phyloP scores from a whole-genome alignment of 1,284 basidiomycete species.

The Rhodotorula mucilaginosa region DNA sequence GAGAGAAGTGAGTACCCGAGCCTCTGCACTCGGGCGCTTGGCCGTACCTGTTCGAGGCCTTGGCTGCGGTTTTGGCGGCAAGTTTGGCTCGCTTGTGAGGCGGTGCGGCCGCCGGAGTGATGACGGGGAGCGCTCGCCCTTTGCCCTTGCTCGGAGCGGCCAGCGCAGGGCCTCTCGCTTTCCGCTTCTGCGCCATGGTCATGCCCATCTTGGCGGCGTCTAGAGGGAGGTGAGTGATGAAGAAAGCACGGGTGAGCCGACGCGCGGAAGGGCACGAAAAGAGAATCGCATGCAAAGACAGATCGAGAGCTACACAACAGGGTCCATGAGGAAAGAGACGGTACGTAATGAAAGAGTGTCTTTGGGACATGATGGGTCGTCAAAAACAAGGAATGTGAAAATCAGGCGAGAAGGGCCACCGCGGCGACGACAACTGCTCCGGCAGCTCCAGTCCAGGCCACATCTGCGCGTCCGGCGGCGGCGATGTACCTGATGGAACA shows the following conservation, averaged over 20 bases:
- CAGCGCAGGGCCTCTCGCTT: not conserved
- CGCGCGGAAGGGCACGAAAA: not conserved
- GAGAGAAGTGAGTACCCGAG: no score
- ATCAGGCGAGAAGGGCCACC: not conserved
- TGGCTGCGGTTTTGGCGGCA: not conserved
- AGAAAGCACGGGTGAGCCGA: not conserved
- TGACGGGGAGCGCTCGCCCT: not conserved
- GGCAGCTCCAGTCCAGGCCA: not conserved
- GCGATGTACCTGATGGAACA: constrained; percentile 20
- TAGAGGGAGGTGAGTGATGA: not conserved
- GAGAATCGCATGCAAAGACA: no score
- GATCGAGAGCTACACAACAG: not conserved
- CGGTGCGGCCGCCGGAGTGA: not conserved
- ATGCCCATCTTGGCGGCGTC: not conserved
- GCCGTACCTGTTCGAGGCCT: constrained; percentile 19
- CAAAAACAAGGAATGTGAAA: not conserved
- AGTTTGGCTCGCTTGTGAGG: constrained; percentile 4
- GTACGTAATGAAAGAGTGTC: constrained; percentile 4
- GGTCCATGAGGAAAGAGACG: not conserved
- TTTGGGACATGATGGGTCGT: not conserved
- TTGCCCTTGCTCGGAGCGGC: constrained; percentile 1
- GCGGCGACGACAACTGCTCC: not conserved
- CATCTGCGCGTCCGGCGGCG: constrained; percentile 3
- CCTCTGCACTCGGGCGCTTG: no score
- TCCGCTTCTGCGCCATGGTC: constrained; percentile 1